phyloP scores from a whole-genome alignment of 2,329 filamentous ascomycete species.

The Colletotrichum cuscutae region DNA sequence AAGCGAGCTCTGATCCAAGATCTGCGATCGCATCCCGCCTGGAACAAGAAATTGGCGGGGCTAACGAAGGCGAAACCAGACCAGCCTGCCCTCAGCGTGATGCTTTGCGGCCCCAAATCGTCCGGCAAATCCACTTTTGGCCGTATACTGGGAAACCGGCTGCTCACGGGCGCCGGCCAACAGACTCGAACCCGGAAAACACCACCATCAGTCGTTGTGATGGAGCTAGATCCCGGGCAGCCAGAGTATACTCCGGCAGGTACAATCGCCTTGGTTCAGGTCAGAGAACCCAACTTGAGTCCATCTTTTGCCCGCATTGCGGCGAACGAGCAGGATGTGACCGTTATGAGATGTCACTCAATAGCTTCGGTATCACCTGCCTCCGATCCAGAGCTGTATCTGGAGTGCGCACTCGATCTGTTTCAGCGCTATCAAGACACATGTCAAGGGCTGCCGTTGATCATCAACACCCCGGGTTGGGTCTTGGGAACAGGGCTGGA shows the following conservation, averaged over 20 bases:
- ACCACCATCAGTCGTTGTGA: constrained; percentile 58
- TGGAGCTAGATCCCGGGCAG: constrained; percentile 80
- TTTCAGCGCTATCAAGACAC: constrained; percentile 62
- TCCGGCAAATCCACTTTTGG: constrained; percentile 83
- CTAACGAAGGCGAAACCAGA: constrained; percentile 50
- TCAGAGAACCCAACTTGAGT: constrained; percentile 70
- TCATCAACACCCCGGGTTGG: constrained; percentile 83
- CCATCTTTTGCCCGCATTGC: constrained; percentile 73
- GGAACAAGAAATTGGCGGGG: constrained; percentile 69
- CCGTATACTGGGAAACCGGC: constrained; percentile 72
- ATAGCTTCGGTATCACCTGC: constrained; percentile 73
- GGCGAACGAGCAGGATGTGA: constrained; percentile 34
- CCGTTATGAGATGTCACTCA: constrained; percentile 70
- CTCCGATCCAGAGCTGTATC: constrained; percentile 74
- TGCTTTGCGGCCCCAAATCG: constrained; percentile 77
- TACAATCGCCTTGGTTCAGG: constrained; percentile 72
- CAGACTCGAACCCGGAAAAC: constrained; percentile 37
- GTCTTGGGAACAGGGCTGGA: constrained; percentile 76
- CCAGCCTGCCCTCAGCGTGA: constrained; percentile 50
- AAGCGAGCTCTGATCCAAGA: constrained; percentile 62
- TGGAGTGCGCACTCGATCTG: constrained; percentile 72
- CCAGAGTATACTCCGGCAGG: constrained; percentile 79
- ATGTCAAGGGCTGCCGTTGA: constrained; percentile 61
- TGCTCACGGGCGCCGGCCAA: constrained; percentile 61
- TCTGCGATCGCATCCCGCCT: constrained; percentile 65